Conservation (phyloP, 2,329 filamentous ascomycete genomes). For the Aspergillus pseudoviridinutans region DNA sequence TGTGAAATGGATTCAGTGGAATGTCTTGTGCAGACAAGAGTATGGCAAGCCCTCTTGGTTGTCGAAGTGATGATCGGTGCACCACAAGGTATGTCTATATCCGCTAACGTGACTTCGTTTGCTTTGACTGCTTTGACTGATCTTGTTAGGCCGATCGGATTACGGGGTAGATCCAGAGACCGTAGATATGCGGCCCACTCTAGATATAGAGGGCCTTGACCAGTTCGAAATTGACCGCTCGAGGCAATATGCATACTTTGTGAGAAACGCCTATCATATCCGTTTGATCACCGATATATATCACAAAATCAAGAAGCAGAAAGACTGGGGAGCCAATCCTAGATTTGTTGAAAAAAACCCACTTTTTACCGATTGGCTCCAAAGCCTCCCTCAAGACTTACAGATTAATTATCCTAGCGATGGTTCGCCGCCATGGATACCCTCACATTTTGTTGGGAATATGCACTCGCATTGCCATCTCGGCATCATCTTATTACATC, state of each 20-base stretch:
- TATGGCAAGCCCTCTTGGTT: constrained; percentile 85
- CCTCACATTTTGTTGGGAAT: constrained; percentile 84
- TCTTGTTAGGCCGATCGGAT: constrained; percentile 65
- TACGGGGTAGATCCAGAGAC: constrained; percentile 70
- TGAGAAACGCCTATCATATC: constrained; percentile 72
- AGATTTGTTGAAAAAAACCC: constrained; percentile 77
- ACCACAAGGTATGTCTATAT: constrained; percentile 66
- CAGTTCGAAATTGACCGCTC: constrained; percentile 73
- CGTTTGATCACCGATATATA: constrained; percentile 73
- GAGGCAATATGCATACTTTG: constrained; percentile 78
- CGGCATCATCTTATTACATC: constrained; percentile 78
- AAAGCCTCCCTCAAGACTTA: constrained; percentile 73
- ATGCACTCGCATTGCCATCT: constrained; percentile 86
- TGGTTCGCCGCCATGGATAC: constrained; percentile 75
- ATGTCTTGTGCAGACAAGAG: constrained; percentile 76
- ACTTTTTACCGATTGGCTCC: constrained; percentile 69
- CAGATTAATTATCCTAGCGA: constrained; percentile 73
- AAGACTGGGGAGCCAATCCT: constrained; percentile 84
- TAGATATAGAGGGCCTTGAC: constrained; percentile 63
- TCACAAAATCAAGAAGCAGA: constrained; percentile 66
- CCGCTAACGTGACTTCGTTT: background rate
- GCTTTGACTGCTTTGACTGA: constrained; percentile 15
- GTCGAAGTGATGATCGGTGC: constrained; percentile 91
- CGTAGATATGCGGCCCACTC: constrained; percentile 68
- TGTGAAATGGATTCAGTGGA: constrained; percentile 70